phyloP scores from a whole-genome alignment of 2,329 filamentous ascomycete genomes.

The Penicillium sp. region DNA sequence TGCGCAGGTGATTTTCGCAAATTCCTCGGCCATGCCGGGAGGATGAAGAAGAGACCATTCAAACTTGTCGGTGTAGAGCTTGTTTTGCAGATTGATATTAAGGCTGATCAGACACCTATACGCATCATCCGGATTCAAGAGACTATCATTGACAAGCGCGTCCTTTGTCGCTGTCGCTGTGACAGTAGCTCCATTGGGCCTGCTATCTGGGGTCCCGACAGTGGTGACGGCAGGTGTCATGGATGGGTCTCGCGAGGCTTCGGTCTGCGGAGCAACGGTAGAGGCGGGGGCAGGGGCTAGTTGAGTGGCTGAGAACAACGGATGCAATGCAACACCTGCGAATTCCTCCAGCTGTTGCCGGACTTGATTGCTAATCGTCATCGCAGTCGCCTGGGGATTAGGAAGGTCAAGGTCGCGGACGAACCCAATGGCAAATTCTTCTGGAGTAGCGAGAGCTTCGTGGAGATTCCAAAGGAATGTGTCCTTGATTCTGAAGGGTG shows the following conservation, averaged over 20 bases:
- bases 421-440: conserved; percentile 87
- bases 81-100: conserved; percentile 86
- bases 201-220: conserved; percentile 59
- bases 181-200: conserved; percentile 21
- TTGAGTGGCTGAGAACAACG: conserved; percentile 68
- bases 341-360: conserved; percentile 95
- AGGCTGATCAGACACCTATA: conserved; percentile 90
- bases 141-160: conserved; percentile 60
- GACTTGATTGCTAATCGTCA: conserved; percentile 89
- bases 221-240: conserved; percentile 52
- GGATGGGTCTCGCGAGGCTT: conserved; percentile 52
- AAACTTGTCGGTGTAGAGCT: conserved; percentile 94
- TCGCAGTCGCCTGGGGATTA: conserved; percentile 65
- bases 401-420: conserved; percentile 93
- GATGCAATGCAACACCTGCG: conserved; percentile 87
- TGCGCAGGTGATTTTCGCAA: conserved; percentile 87
- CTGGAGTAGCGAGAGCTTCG: conserved; percentile 88
- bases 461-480: conserved; percentile 98
- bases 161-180: conserved; percentile 35
- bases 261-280: conserved; percentile 27
- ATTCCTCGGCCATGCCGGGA: conserved; percentile 85
- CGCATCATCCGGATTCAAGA: conserved; percentile 86
- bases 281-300: conserved; percentile 21
- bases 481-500: conserved; percentile 85
- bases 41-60: conserved; percentile 95